Percentiles rank a stretch among this genome's conserved stretches.
These are phyloP conservation scores for Paramecium pentaurelia DNA, from an alignment of 73 alveolate genomes.

Conservation along the genomic window DNA sequence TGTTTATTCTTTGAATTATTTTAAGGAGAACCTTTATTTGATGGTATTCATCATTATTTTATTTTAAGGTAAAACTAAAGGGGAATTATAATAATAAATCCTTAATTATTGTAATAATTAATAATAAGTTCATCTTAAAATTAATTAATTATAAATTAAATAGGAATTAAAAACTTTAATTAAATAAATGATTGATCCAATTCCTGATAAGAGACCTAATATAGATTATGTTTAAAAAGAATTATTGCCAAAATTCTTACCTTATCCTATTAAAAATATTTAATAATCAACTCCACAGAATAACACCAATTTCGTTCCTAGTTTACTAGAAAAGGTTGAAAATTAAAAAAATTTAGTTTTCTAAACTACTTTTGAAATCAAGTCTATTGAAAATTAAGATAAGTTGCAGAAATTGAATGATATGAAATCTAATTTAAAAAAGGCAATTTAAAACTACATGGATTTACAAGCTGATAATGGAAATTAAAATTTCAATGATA, in stretches of 20 bases:
- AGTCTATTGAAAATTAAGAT: too few relatives aligned
- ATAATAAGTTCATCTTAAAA: not conserved
- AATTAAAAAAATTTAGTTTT: too few relatives aligned
- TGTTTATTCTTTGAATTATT: slow-evolving; percentile 72
- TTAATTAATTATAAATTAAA: not conserved
- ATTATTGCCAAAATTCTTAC: not conserved
- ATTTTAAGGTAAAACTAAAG: not conserved
- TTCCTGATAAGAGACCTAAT: not conserved
- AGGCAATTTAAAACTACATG: too few relatives aligned
- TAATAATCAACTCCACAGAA: too few relatives aligned
- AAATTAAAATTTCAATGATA: too few relatives aligned
- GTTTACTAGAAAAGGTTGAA: too few relatives aligned
- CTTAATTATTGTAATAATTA: not conserved
- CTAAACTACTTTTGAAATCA: too few relatives aligned
- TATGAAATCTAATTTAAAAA: too few relatives aligned
- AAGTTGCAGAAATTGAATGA: too few relatives aligned
- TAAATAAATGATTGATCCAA: not conserved
- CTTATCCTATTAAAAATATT: too few relatives aligned
- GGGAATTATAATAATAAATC: not conserved
- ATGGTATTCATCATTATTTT: not conserved
- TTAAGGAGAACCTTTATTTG: not conserved
- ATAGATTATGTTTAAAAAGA: not conserved
- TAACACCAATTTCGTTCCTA: too few relatives aligned
- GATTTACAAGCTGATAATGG: too few relatives aligned
- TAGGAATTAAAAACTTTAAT: not conserved